Evolutionary conservation across 495 filamentous ascomycete species (phyloP), one percentile per base, ranked within the genome.

Genomic region (Chaetomium tenue): DNA sequence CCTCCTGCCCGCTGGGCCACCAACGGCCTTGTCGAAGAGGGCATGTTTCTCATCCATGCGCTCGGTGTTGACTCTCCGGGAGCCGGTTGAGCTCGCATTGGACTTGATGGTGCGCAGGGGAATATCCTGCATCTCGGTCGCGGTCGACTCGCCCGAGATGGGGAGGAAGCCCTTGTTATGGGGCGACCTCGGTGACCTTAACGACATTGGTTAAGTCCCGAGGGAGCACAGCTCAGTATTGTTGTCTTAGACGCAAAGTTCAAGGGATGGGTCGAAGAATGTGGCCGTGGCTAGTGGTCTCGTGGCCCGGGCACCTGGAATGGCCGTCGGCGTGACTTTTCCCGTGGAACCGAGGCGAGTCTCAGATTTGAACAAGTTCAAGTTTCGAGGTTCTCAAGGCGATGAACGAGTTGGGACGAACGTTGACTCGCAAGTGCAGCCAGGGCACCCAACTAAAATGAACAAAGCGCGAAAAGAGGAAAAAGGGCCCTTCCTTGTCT

Each of bases 1-100:
- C 70, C 86, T 84, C 74, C 82, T 83, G 65, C 86, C 89, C 23
- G 76, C 81, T 12, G 74, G 71, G 7, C 66, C 70, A 0, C 66
- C 60, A 13, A 65, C 53, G 33, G 60, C 48, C 40, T 74, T 76
- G 50, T 82, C 76, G 72, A 86, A 88, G 63, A 86, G 76, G 60
- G 77, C 79, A 40, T 79, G 56, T 48, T 76, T 72, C 65, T 75
- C 77, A 33, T 75, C 74, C 20, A 51, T 50, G 25, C 58, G 61
- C 11, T 70, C 67, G 46, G 72, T 71, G 46, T 76, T 72, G 25
- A 66, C 64, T 71, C 76, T 82, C 26, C 84, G 75, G 37, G 81
- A 75, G 30, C 84, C 83, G 30, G 77, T 81, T 15, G 82, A 80
- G 63, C 74, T 78, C 22, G 75, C 75, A 50, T 77, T 82, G 70